Percentiles rank a stretch among this genome's conserved stretches.
Conservation (phyloP, 768 basidiomycete species). For the Daedaleopsis sinensis region DNA sequence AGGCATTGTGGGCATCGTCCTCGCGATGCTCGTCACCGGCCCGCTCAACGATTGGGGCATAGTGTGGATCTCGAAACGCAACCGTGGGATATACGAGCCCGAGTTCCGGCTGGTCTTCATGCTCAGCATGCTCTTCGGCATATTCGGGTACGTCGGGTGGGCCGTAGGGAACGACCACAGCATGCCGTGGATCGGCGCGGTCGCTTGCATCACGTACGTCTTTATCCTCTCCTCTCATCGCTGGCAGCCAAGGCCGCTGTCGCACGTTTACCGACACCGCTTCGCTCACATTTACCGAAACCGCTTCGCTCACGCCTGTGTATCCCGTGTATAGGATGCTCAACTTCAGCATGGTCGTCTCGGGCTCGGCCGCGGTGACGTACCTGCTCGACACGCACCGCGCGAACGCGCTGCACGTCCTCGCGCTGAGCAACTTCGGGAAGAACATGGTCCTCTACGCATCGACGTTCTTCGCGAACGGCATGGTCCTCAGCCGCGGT, state of each 20-base stretch:
- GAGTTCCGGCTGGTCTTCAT: conserved; percentile 49
- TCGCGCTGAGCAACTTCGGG: conserved; percentile 45
- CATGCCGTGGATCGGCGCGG: conserved; percentile 51
- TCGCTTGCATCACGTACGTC: conserved; percentile 36
- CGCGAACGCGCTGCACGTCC: conserved; percentile 42
- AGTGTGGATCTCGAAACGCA: conserved; percentile 45
- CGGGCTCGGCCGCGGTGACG: conserved; percentile 44
- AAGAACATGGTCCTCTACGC: conserved; percentile 51
- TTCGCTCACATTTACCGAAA: neutral
- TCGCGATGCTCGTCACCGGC: conserved; percentile 41
- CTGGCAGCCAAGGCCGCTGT: neutral
- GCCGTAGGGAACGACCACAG: conserved; percentile 44
- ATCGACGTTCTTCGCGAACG: conserved; percentile 48
- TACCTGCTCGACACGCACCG: conserved; percentile 51
- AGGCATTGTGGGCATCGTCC: conserved; percentile 44
- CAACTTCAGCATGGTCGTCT: conserved; percentile 48
- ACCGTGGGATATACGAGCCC: conserved; percentile 49
- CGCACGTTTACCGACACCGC: neutral
- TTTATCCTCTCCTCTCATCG: neutral
- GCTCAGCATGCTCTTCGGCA: conserved; percentile 44
- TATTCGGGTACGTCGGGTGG: conserved; percentile 51
- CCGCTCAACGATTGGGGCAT: conserved; percentile 46
- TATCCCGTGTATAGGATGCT: conserved; percentile 34
- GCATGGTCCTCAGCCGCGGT: conserved; percentile 41
- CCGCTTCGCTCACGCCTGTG: neutral